Evolutionary conservation across 2,329 filamentous ascomycete genomes (phyloP), one percentile per base, ranked within the genome.

Genomic region (Cytospora mali): DNA sequence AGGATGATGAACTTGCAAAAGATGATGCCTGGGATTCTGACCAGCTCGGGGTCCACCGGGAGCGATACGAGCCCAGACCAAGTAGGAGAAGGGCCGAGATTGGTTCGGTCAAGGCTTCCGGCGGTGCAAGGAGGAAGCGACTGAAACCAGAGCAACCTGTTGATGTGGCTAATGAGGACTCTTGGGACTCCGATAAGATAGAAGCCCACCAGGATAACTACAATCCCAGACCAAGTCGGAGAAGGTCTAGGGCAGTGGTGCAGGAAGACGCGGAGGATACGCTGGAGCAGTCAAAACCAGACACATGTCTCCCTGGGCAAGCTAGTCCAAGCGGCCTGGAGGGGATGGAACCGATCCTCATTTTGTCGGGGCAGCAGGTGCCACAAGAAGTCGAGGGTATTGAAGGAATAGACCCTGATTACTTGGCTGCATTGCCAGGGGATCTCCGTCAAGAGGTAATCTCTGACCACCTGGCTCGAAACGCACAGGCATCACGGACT

Each of bases 1-100:
- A 29, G 2, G 16, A 27, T 11, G 58, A 42, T 6, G 27, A 60
- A 10, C 53, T 42, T 10, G 29, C n/a, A 18, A 25, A 58, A 21
- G 54, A 66, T 11, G 62, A 62, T 3, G 23, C 46, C 7, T 65
- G 66, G 67, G 59, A 65, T 42, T 64, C 62, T 2, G 67, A 68
- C 56, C 62, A 61, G 3, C 50, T 58, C 21, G 64, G 35, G 3
- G 54, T 49, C 3, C 18, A 25, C 18, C 46, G 50, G 13, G 66
- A 64, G 48, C 33, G 31, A 14, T 62, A 62, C 35, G 59, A 49
- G 13, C 64, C 66, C 39, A 65, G 67, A 46, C 62, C 66, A 58
- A 66, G 61, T 65, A 57, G 64, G 62, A 49, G 42, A 52, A 56
- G 52, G 61, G 21, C 58, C 50, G 52, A 49, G 52, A 48, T 51